phyloP scores from a whole-genome alignment of 2,329 filamentous ascomycete genomes.

The Sarocladium strictum region DNA sequence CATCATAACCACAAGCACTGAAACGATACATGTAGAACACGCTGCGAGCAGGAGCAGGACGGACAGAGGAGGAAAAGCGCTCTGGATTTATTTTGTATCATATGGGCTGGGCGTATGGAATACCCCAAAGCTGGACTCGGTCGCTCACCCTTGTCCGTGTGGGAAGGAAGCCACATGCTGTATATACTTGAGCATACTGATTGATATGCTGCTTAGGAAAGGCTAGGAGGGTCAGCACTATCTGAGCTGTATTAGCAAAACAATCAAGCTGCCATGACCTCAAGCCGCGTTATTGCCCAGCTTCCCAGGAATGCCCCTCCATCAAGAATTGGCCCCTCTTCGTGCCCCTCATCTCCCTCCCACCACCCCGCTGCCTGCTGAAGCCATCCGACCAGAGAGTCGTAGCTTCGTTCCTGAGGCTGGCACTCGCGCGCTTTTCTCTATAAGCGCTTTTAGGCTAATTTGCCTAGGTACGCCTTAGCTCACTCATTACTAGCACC shows the following conservation, averaged over 20 bases:
- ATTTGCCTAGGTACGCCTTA: neutral
- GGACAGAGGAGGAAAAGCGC: neutral
- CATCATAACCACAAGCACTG: slow-evolving; percentile 14
- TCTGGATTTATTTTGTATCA: neutral
- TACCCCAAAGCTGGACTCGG: neutral
- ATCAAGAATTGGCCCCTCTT: neutral
- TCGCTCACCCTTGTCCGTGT: too few relatives aligned
- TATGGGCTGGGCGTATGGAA: neutral
- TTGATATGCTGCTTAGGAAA: too few relatives aligned
- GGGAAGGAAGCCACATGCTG: too few relatives aligned
- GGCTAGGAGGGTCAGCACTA: too few relatives aligned
- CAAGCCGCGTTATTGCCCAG: neutral
- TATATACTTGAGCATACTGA: neutral
- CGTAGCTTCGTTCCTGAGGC: neutral
- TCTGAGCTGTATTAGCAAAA: too few relatives aligned
- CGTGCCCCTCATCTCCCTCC: neutral
- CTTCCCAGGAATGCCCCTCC: neutral
- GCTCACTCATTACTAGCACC: neutral
- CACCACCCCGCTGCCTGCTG: slow-evolving; percentile 1
- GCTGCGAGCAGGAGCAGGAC: neutral
- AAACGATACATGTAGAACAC: slow-evolving; percentile 12
- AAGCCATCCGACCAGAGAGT: too few relatives aligned
- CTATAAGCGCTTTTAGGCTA: slow-evolving; percentile 7
- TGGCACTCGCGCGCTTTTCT: slow-evolving; percentile 5
- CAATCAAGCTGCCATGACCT: neutral